Conservation (phyloP, 805 yeast genomes). For the Candida ipomoeae region DNA sequence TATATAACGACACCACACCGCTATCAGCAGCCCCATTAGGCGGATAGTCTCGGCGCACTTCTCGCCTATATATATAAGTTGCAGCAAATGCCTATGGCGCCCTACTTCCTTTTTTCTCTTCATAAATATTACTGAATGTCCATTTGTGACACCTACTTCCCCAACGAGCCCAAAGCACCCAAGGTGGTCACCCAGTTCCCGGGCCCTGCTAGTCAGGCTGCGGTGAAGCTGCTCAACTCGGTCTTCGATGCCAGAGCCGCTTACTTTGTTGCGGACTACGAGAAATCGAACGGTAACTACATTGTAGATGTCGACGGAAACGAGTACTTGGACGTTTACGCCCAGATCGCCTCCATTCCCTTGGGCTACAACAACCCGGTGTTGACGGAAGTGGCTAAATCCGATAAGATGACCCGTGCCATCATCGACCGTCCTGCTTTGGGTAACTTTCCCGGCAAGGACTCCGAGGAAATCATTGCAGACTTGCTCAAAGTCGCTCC, state of each 20-base stretch:
- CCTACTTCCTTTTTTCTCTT: neutral
- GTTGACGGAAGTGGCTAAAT: slow-evolving; percentile 60
- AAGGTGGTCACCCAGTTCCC: slow-evolving; percentile 61
- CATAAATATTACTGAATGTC: slow-evolving; percentile 26
- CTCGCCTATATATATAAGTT: neutral
- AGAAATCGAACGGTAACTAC: slow-evolving; percentile 73
- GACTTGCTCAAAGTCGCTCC: slow-evolving; percentile 65
- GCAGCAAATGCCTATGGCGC: neutral
- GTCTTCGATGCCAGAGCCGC: slow-evolving; percentile 71
- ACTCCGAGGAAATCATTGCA: slow-evolving; percentile 54
- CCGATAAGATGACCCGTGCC: slow-evolving; percentile 68
- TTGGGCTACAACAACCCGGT: slow-evolving; percentile 85
- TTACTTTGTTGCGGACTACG: slow-evolving; percentile 73
- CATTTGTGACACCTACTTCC: slow-evolving; percentile 58
- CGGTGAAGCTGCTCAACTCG: slow-evolving; percentile 49
- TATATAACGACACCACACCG: neutral
- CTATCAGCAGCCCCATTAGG: slow-evolving; percentile 1
- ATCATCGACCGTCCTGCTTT: slow-evolving; percentile 80
- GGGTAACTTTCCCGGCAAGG: slow-evolving; percentile 53
- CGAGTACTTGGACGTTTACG: slow-evolving; percentile 66
- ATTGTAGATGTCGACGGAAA: slow-evolving; percentile 80
- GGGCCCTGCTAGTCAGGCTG: slow-evolving; percentile 64
- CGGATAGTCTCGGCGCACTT: slow-evolving; percentile 1
- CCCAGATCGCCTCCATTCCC: slow-evolving; percentile 82
- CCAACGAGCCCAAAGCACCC: slow-evolving; percentile 77